Evolutionary conservation across 1,139 yeast genomes (phyloP).

Genomic region (Diutina scorzettiae): DNA sequence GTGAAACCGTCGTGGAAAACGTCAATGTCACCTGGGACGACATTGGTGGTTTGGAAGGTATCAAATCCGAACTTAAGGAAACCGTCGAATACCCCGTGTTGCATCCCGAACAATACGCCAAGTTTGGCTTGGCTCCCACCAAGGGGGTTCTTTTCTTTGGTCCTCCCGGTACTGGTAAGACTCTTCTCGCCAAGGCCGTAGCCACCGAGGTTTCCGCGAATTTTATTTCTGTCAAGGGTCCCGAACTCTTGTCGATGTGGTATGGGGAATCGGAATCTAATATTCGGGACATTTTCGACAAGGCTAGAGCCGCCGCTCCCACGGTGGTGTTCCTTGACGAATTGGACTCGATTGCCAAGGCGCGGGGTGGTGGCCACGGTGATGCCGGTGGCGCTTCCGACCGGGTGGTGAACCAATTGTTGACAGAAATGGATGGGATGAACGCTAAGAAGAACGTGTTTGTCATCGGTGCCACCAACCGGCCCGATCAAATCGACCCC

Average conservation of each 20-base stretch:
- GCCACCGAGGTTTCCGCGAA: constrained; percentile 97
- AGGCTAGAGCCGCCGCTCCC: constrained; percentile 98
- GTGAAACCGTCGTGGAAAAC: constrained; percentile 98
- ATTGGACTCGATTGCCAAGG: constrained; percentile 93
- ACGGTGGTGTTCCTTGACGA: constrained; percentile 96
- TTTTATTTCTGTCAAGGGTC: constrained; percentile 94
- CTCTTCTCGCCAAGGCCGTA: constrained; percentile 93
- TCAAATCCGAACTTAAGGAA: constrained; percentile 93
- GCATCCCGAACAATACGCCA: constrained; percentile 97
- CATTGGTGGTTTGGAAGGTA: constrained; percentile 88
- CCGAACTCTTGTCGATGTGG: constrained; percentile 97
- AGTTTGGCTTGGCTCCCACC: constrained; percentile 93
- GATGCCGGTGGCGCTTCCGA: constrained; percentile 99
- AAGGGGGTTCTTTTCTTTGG: constrained; percentile 98
- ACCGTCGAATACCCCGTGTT: constrained; percentile 97
- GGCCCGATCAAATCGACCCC: constrained; percentile 98
- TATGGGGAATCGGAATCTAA: constrained; percentile 97
- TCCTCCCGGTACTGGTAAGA: constrained; percentile 99
- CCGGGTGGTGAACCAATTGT: constrained; percentile 93
- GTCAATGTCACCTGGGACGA: constrained; percentile 99
- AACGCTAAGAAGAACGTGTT: constrained; percentile 97
- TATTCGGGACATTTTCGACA: constrained; percentile 93
- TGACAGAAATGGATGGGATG: constrained; percentile 99
- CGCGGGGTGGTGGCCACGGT: constrained; percentile 86
- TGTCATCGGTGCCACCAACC: constrained; percentile 97